phyloP scores from a whole-genome alignment of 2,329 filamentous ascomycete genomes.

The Diaporthe citrichinensis region DNA sequence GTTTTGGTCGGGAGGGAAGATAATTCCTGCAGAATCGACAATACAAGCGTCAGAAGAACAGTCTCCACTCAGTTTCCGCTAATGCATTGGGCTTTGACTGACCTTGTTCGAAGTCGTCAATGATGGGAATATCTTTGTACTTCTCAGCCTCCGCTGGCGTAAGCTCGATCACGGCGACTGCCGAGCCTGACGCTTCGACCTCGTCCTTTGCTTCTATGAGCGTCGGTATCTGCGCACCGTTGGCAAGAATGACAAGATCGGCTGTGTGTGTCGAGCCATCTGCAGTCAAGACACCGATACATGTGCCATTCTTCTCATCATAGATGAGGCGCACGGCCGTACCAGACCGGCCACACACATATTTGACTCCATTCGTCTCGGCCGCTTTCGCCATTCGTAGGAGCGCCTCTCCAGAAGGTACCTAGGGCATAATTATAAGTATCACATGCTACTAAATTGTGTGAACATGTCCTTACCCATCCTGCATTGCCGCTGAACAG shows the following conservation, averaged over 20 bases:
- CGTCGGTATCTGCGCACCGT: constrained; percentile 75
- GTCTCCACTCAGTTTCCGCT: fast-evolving
- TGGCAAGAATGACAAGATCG: constrained; percentile 74
- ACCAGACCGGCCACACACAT: constrained; percentile 1
- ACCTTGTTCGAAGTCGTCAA: constrained; percentile 22
- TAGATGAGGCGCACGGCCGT: background rate
- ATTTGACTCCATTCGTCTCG: background rate
- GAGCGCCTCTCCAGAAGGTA: constrained; percentile 4
- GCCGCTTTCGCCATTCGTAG: background rate
- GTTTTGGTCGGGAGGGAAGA: background rate
- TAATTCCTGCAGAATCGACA: background rate
- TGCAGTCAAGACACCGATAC: constrained; percentile 63
- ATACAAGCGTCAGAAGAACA: background rate
- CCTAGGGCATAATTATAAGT: fast-evolving
- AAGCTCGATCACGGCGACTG: background rate
- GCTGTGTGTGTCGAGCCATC: constrained; percentile 64
- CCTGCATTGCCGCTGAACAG: constrained; percentile 1
- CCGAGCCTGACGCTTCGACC: constrained; percentile 60
- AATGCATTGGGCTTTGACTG: background rate
- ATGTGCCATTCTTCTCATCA: constrained; percentile 45
- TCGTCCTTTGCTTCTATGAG: constrained; percentile 75
- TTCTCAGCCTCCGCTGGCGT: constrained; percentile 11
- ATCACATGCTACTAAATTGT: background rate
- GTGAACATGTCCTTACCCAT: background rate
- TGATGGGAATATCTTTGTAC: background rate